These are phyloP conservation scores for Triadica sebifera DNA, from an alignment of 345 rosid genomes.

Conservation along the genomic window DNA sequence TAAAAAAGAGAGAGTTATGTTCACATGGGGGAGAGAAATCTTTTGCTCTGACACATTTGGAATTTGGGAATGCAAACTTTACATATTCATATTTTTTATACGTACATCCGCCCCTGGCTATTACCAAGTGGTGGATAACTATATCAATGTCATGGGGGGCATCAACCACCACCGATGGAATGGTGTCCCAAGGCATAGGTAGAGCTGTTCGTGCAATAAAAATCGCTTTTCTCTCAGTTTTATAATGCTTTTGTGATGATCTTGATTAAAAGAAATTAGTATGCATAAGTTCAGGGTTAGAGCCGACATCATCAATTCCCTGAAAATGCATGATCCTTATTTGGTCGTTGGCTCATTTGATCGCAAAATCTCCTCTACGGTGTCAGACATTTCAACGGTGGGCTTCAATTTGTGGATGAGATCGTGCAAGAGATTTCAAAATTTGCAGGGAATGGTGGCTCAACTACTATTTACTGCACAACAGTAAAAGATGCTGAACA, in stretches of 20 bases:
- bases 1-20: no score
- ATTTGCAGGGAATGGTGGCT: conserved; percentile 23
- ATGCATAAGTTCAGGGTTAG: conserved; percentile 36
- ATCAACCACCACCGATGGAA: not conserved
- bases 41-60: no score
- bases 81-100: no score
- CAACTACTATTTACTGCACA: conserved; percentile 45
- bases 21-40: no score
- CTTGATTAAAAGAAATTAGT: not conserved
- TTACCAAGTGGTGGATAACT: not conserved
- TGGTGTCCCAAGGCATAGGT: not conserved
- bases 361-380: conserved; percentile 50
- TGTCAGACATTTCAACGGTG: conserved; percentile 34
- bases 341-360: conserved; percentile 48
- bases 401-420: conserved; percentile 31
- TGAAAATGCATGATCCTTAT: conserved; percentile 43
- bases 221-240: not conserved
- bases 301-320: conserved; percentile 38
- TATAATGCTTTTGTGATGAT: not conserved
- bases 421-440: conserved; percentile 45
- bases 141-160: not conserved
- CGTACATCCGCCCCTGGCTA: no score
- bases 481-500: conserved; percentile 45
- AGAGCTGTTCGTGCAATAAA: not conserved
- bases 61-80: no score